phyloP scores from a whole-genome alignment of 2,329 filamentous ascomycete genomes.

The Blastomyces gilchristii region DNA sequence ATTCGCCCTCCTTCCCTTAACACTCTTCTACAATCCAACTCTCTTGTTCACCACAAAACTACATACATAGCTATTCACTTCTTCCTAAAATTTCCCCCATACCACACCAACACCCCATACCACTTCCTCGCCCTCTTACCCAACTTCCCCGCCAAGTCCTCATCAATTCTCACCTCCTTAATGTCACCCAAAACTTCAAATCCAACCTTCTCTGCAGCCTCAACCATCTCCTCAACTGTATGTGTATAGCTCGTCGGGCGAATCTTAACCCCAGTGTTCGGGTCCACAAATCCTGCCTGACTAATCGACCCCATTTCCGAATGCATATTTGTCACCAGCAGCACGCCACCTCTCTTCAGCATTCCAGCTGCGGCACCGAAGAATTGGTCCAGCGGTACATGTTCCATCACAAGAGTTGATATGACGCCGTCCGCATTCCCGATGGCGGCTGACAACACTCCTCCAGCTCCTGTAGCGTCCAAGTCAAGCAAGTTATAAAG shows the following conservation, averaged over 20 bases:
- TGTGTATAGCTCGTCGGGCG: conserved; percentile 50
- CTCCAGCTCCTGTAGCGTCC: background rate
- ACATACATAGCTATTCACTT: conserved; percentile 3
- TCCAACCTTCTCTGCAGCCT: conserved; percentile 35
- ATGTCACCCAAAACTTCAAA: conserved; percentile 37
- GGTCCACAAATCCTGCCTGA: conserved; percentile 53
- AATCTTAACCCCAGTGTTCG: conserved; percentile 45
- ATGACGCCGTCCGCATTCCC: conserved; percentile 39
- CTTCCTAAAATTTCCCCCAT: conserved; percentile 41
- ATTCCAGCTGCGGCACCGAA: conserved; percentile 40
- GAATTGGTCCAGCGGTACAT: conserved; percentile 49
- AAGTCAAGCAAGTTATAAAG: conserved; percentile 34
- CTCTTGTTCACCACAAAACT: conserved; percentile 5
- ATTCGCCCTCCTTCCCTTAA: background rate
- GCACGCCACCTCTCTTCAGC: conserved; percentile 39
- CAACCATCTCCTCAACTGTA: conserved; percentile 42
- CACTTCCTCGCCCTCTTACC: conserved; percentile 55
- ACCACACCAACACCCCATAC: conserved; percentile 48
- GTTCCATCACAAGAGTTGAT: conserved; percentile 55
- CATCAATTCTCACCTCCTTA: conserved; percentile 39
- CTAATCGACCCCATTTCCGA: conserved; percentile 50
- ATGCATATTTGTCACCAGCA: conserved; percentile 61
- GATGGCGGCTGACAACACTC: conserved; percentile 16
- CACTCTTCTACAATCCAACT: background rate
- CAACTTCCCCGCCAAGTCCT: conserved; percentile 47